Base-by-base conservation (phyloP, 1,284 basidiomycete genomes). In the Ustilago vetiveriae region DNA sequence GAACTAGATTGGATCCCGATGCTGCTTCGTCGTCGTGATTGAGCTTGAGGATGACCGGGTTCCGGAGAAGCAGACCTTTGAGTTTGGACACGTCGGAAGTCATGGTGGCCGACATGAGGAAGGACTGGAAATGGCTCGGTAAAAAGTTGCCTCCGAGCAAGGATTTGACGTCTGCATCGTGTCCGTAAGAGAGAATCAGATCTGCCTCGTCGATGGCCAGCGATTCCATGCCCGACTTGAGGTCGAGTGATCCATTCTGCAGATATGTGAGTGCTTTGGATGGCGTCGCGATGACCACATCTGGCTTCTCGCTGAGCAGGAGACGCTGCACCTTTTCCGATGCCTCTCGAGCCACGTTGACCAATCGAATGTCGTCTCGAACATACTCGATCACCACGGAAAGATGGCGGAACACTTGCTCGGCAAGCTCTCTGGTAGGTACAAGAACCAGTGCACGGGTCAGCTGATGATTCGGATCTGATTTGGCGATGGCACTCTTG, bases 161-260 rank as follows among this genome's bases (percentile, higher is more conserved):
- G 54, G 90, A 87, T 35, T 89, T 88, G 37, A 98, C 88, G 75
- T 97, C 94, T 72, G 92, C 90, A 73, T 94, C 83, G 79, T 98
- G 93, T 6, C 96, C 96, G 81, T 98, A 98, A 0, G 94, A 97
- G 9, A 99, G 86, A 52, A 99, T 92, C 24, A 99, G 87, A 82
- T 99, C 96, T 11, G 96, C 96, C 84, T 99, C 96, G 82, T 99
- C 96, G 60, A 99, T 93, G 19, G 96, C 92, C 14, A 99, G 88
- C 16, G 91, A 91, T 53, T 94, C 90, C 22, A 98, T 85, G 0
- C 51, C 42, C 84, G 85, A 22, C 85, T 63, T 62, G 23, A 82
- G 53, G 17, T 64, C 55, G 17, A 82, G 56, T 6, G 76, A 57
- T 84, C 91, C 92, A 23, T 90, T 87, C 80, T 92, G 90, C 2